Conservation (phyloP, 2,329 filamentous ascomycete species). For the Cladophialophora bantiana region DNA sequence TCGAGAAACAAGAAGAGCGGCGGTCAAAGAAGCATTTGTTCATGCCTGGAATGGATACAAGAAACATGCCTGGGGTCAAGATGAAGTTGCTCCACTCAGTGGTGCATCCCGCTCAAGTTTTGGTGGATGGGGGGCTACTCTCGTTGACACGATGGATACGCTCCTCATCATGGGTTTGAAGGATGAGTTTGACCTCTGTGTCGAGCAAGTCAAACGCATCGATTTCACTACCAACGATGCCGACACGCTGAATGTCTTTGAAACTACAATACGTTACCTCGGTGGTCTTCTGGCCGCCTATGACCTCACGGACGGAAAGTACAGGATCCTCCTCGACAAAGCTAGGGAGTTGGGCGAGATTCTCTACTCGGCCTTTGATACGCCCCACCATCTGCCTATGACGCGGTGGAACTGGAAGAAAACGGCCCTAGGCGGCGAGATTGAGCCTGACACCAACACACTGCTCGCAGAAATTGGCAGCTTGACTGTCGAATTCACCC, state of each 20-base stretch:
- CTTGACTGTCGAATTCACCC: constrained; percentile 52
- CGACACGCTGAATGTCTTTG: constrained; percentile 76
- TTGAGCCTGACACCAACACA: constrained; percentile 60
- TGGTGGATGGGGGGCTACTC: constrained; percentile 71
- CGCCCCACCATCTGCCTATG: constrained; percentile 43
- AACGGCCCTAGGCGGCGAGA: constrained; percentile 63
- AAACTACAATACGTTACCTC: constrained; percentile 88
- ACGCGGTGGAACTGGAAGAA: constrained; percentile 55
- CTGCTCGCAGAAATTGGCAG: constrained; percentile 55
- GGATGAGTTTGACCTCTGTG: constrained; percentile 70
- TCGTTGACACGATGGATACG: constrained; percentile 73
- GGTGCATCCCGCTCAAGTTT: constrained; percentile 63
- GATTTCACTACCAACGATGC: constrained; percentile 58
- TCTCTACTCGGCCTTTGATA: constrained; percentile 57
- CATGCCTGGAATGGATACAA: constrained; percentile 69
- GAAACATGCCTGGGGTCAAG: constrained; percentile 67
- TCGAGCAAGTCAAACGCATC: constrained; percentile 62
- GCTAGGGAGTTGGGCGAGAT: constrained; percentile 62
- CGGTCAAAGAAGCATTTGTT: constrained; percentile 60
- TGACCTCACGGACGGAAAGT: constrained; percentile 59
- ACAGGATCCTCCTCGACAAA: constrained; percentile 59
- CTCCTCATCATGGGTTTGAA: constrained; percentile 75
- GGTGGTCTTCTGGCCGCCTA: constrained; percentile 78
- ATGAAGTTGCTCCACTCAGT: constrained; percentile 67
- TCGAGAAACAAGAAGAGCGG: constrained; percentile 47